Evolutionary conservation across 768 basidiomycete genomes (phyloP).

Genomic region (Serendipita vermifera): DNA sequence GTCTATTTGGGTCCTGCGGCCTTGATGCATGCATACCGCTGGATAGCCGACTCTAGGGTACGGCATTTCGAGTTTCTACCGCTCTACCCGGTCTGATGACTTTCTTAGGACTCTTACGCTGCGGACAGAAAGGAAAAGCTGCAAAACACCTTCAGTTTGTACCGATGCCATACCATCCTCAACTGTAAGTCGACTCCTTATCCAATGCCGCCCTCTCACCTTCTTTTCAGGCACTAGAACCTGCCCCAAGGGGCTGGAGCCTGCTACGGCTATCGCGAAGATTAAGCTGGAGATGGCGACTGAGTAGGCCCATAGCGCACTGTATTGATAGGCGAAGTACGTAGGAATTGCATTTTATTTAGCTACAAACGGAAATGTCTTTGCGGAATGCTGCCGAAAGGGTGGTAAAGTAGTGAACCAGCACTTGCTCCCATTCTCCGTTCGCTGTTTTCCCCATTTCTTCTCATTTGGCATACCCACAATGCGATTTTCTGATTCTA

Average conservation of each 20-base stretch:
- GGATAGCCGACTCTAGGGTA: slow-evolving; percentile 95
- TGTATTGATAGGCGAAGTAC: slow-evolving; percentile 7
- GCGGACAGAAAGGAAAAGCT: slow-evolving; percentile 78
- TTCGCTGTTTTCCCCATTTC: too few species aligned
- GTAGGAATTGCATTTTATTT: too few species aligned
- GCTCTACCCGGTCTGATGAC: background rate
- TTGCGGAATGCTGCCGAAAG: too few species aligned
- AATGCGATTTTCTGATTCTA: too few species aligned
- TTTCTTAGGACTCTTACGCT: slow-evolving; percentile 53
- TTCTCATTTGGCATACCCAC: too few species aligned
- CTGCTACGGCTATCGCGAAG: slow-evolving; percentile 80
- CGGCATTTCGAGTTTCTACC: slow-evolving; percentile 21
- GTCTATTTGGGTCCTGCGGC: slow-evolving; percentile 96
- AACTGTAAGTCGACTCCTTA: slow-evolving; percentile 48
- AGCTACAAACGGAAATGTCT: too few species aligned
- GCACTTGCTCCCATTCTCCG: too few species aligned
- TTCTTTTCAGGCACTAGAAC: slow-evolving; percentile 58
- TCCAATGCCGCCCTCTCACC: slow-evolving; percentile 6
- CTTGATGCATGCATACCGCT: slow-evolving; percentile 91
- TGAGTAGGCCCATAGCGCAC: slow-evolving; percentile 37
- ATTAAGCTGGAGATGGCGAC: slow-evolving; percentile 84
- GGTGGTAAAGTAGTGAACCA: too few species aligned
- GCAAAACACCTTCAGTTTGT: slow-evolving; percentile 92
- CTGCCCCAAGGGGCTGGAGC: slow-evolving; percentile 96
- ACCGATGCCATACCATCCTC: slow-evolving; percentile 98